phyloP scores from a whole-genome alignment of 495 filamentous ascomycete genomes.

The Tuber calosporum region DNA sequence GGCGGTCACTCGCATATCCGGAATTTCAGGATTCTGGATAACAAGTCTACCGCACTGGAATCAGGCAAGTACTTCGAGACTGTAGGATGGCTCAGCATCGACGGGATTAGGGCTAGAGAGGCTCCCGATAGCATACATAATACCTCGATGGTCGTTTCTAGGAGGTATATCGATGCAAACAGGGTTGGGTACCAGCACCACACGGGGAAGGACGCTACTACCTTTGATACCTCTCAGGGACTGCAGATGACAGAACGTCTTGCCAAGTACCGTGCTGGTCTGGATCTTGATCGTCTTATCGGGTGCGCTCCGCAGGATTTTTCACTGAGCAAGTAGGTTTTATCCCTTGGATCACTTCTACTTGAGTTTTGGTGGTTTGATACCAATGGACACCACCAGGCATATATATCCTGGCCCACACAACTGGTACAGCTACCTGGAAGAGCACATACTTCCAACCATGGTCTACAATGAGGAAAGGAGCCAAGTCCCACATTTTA shows the following conservation, averaged over 20 bases:
- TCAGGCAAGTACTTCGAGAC: constrained; percentile 97
- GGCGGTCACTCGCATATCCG: constrained; percentile 88
- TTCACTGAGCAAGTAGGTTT: constrained; percentile 53
- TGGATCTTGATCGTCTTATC: constrained; percentile 64
- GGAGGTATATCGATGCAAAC: constrained; percentile 94
- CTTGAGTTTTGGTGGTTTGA: not conserved
- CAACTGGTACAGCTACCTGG: constrained; percentile 77
- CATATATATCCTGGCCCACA: constrained; percentile 59
- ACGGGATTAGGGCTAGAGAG: constrained; percentile 52
- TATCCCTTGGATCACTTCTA: not conserved
- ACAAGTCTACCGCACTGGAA: constrained; percentile 70
- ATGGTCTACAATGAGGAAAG: constrained; percentile 50
- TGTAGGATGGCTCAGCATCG: constrained; percentile 88
- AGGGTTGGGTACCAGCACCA: constrained; percentile 78
- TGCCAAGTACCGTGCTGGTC: constrained; percentile 55
- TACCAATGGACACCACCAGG: constrained; percentile 46
- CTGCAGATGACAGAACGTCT: constrained; percentile 67
- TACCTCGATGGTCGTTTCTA: constrained; percentile 43
- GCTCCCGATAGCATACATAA: constrained; percentile 40
- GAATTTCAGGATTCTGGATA: constrained; percentile 74
- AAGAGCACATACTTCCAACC: constrained; percentile 62
- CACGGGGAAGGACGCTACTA: constrained; percentile 57
- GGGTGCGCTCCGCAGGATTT: constrained; percentile 78
- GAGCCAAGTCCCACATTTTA: constrained; percentile 54
- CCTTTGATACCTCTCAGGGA: constrained; percentile 74